Percentiles rank a stretch among this genome's conserved stretches.
phyloP scores from a whole-genome alignment of 768 basidiomycete species.

The Boletus edulis region DNA sequence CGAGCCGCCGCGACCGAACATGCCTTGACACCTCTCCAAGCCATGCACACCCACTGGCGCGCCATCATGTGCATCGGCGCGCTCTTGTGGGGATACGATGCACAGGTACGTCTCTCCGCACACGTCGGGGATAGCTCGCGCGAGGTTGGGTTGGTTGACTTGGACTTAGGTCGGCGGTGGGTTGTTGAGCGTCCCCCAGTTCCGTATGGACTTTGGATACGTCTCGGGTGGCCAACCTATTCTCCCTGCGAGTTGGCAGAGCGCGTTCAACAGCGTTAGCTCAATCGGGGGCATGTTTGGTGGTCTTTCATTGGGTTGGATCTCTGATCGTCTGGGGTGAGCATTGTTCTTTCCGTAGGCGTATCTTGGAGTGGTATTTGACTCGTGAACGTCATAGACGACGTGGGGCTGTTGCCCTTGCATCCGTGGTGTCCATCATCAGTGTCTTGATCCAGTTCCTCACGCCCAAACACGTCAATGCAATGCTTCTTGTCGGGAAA shows the following conservation, averaged over 20 bases:
- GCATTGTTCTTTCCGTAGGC: background rate
- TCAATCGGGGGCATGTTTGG: constrained; percentile 28
- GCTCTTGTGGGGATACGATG: constrained; percentile 27
- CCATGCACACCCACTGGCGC: constrained; percentile 25
- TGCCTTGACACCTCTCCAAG: constrained; percentile 17
- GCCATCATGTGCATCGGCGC: constrained; percentile 22
- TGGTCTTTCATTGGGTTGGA: constrained; percentile 23
- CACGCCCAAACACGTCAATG: constrained; percentile 21
- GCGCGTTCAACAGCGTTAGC: constrained; percentile 25
- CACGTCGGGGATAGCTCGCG: background rate
- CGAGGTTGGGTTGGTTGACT: background rate
- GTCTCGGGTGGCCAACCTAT: background rate
- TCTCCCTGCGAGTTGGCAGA: constrained; percentile 28
- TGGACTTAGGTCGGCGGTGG: constrained; percentile 17
- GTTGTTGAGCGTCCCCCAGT: constrained; percentile 21
- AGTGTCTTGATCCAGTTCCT: constrained; percentile 26
- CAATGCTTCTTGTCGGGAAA: constrained; percentile 24
- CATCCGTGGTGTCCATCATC: constrained; percentile 19
- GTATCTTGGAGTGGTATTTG: background rate
- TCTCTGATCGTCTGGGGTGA: constrained; percentile 22
- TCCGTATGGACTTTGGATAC: constrained; percentile 28
- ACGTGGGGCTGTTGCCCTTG: constrained; percentile 23
- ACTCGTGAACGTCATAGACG: constrained; percentile 9
- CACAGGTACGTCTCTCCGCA: constrained; percentile 15
- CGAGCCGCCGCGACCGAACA: constrained; percentile 21